Evolutionary conservation across 805 yeast species (phyloP), one percentile per base, ranked within the genome.

Genomic region (Lachancea kluyveri): DNA sequence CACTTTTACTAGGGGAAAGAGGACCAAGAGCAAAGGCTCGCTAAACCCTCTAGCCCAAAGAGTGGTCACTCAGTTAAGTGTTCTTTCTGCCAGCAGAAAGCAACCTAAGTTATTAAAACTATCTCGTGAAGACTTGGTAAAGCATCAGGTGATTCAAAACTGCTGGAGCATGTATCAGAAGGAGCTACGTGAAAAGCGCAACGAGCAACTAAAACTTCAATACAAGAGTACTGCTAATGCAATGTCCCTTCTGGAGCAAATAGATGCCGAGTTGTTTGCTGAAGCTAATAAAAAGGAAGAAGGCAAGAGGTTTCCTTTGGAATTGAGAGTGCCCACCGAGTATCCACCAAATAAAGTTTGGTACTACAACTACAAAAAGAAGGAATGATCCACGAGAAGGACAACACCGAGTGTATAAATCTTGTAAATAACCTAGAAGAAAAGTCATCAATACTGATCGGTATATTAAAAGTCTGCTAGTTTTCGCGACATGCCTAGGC

Each of bases 281-380:
- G 65, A 64, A 19, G 94, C 95, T 8, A 78, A 74, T 46, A 56
- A 57, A 18, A 60, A 64, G 30, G 79, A 80, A 43, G 57, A 57
- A 26, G 67, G 67, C 31, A 71, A 72, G 44, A 65, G 86, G 48
- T 87, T 84, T 57, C 90, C 95, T 4, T 61, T 83, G 46, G 96
- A 90, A 50, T 55, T 85, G 56, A 75, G 92, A 51, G 76, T 84
- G 7, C 98, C 98, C 13, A 81, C 94, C 1, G 90, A 87, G 35
- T 84, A 67, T 40, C 98, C 98, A 9, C 82, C 96, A 12, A 75
- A 73, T 48, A 69, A 71, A 39, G 67, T 82, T 12, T 88, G 96
- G 96, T 75, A 77, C 35, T 72, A 72, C 48, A 72, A 76, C 20
- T 33, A 33, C 28, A 37, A 37, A 30, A 24, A 31, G 17, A 33